Base-by-base conservation (phyloP, 1,284 basidiomycete genomes). In the Coniferiporia sulphurascens region DNA sequence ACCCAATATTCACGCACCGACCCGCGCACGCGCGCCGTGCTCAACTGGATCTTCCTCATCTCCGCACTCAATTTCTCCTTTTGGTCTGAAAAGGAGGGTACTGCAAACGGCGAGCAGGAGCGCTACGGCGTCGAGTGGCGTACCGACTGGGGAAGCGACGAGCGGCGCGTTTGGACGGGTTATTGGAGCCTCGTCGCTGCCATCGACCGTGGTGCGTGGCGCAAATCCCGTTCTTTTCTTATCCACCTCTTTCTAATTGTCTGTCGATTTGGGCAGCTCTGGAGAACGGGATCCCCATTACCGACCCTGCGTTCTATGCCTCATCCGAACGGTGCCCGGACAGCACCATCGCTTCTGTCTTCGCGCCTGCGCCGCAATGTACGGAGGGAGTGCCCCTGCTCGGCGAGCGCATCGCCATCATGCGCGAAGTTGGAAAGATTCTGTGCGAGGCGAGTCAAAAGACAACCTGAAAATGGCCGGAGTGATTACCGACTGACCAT, bases 31-130 rank as follows among this genome's bases (percentile, higher is more conserved):
- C 79, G 75, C 66, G 70, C 76, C 43, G 80, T 82, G 27, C 74
- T 93, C 34, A 76, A 92, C 71, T 93, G 91, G 91, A 85, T 93
- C 62, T 93, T 93, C 71, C 78, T 92, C 55, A 84, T 93, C 38
- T 90, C 90, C 0, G 78, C 86, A 1, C 78, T 93, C 51, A 93
- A 93, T 70, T 93, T 93, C 71, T 88, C 84, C 64, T 93, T 93
- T 68, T 93, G 91, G 91, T 91, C 89, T 0, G 82, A 87, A 62
- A 76, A 73, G 48, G 83, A 85, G 59, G 82, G 81, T 0, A 69
- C 52, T 15, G 21, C 9, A 6, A 57, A 65, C 35, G 52, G 36
- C 9, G 54, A 66, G 8, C 63, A 71, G 2, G 80, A 81, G 48
- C 77, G 87, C 21, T 93, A 85, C 67, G 89, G 85, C 8, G 83